Conservation (phyloP, 331 rosid species). For the Pyracantha coccinea region DNA sequence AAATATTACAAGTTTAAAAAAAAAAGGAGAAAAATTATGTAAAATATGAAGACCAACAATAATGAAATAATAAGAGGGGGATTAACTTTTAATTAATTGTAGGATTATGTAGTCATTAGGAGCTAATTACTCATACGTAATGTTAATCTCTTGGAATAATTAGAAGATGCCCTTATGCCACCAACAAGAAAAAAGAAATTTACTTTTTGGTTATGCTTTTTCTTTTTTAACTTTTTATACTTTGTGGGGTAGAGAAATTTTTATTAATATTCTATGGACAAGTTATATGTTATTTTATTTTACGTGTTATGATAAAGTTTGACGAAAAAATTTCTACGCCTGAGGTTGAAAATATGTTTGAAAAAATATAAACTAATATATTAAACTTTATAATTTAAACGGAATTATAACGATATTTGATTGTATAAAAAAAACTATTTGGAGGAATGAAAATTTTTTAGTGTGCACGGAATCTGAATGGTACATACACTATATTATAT, state of each 20-base stretch:
- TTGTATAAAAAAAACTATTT: too few species aligned
- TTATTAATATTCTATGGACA: too few species aligned
- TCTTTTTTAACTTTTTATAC: slow-evolving; percentile 3
- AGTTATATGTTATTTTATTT: too few species aligned
- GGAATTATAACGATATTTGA: too few species aligned
- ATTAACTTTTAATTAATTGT: not conserved
- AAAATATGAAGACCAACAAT: not conserved
- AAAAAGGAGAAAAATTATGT: not conserved
- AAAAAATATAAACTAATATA: too few species aligned
- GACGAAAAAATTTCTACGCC: too few species aligned
- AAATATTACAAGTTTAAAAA: not conserved
- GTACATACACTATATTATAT: too few species aligned
- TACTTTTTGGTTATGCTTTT: not conserved
- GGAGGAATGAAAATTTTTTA: too few species aligned
- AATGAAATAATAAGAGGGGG: not conserved
- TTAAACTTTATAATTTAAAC: too few species aligned
- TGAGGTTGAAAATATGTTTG: too few species aligned
- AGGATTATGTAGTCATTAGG: not conserved
- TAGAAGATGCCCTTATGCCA: slow-evolving; percentile 5
- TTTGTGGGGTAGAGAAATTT: slow-evolving; percentile 10
- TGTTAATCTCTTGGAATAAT: not conserved
- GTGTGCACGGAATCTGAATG: too few species aligned
- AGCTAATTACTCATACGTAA: not conserved
- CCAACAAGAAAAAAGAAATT: not conserved
- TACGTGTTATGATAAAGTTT: too few species aligned